Evolutionary conservation across 305 asterid genomes (phyloP), one percentile per base, ranked within the genome.

Genomic region (Solanum chacoense): DNA sequence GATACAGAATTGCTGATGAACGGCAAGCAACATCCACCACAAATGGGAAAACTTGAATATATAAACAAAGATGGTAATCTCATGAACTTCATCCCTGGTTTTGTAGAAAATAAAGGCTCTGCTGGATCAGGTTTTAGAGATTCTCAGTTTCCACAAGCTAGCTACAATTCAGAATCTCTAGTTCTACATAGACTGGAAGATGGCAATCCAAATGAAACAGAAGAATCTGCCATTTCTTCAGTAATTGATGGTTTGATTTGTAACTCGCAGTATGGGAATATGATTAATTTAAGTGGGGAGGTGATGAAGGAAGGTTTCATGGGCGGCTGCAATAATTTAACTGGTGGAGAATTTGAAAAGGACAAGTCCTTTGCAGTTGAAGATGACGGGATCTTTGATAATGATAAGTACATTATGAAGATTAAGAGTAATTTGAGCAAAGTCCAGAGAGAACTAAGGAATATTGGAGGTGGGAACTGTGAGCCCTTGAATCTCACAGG

Each of bases 1-100:
- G 93, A 92, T 89, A 88, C 87, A 87, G 93, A 90, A 87, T 84
- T 87, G 83, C 90, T 87, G 91, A 92, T 85, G 91, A 88, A 92
- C 76, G 92, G 84, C 77, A 81, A 34, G 81, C 93, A 90, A 90
- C 87, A 89, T 90, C 90, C 89, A 74, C 80, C 90, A 85, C 89
- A 84, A 87, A 90, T 73, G 63, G 89, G 31, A 89, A 87, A 84
- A 75, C 71, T 29, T 83, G 90, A 91, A 91, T 76, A 91, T 87
- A 77, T 76, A 85, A 88, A 40, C 84, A 90, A 91, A 81, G 84
- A 78, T 72, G 89, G 20, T 34, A 10, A 76, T 88, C 79, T 88
- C 24, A 78, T 87, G 88, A 87, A 88, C 73, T 69, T 65, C 50
- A 76, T 38, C 26, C 89, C 88, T 45, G 87, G 86, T 90, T 77